phyloP scores from a whole-genome alignment of 1,284 basidiomycete genomes.

The Tylopilus sp. region DNA sequence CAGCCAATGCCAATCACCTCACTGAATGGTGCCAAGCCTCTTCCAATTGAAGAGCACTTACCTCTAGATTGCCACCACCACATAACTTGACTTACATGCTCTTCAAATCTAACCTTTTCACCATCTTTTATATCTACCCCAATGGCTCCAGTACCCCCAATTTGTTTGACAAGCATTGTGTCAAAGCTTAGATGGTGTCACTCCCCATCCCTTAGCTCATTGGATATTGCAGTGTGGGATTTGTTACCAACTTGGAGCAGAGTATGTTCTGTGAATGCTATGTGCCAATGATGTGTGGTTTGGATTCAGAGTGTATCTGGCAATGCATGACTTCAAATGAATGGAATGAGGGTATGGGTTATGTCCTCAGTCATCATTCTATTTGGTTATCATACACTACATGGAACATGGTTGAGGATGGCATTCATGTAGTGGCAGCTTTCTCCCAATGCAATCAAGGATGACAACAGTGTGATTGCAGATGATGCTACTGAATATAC shows the following conservation, averaged over 20 bases:
- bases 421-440: constrained; percentile 56
- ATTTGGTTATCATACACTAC: constrained; percentile 78
- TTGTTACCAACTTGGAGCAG: too few relatives aligned
- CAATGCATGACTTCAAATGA: constrained; percentile 72
- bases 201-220: constrained; percentile 76
- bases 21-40: constrained; percentile 36
- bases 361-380: constrained; percentile 57
- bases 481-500: constrained; percentile 70
- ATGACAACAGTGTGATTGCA: constrained; percentile 50
- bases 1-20: constrained; percentile 50
- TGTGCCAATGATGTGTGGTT: too few relatives aligned
- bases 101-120: constrained; percentile 76
- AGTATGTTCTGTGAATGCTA: too few relatives aligned
- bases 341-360: constrained; percentile 76
- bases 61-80: constrained; percentile 72
- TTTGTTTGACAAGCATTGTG: too few relatives aligned
- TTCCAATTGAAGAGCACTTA: constrained; percentile 44
- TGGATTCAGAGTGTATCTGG: constrained; percentile 44
- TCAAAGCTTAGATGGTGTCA: constrained; percentile 72
- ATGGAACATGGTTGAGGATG: constrained; percentile 87
- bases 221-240: constrained; percentile 42
- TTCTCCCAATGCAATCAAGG: constrained; percentile 41
- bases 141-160: constrained; percentile 60
- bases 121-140: constrained; percentile 80
- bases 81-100: constrained; percentile 82